Base-by-base conservation (phyloP, 192 early-diverging fungal species). In the Pilaira anomala region DNA sequence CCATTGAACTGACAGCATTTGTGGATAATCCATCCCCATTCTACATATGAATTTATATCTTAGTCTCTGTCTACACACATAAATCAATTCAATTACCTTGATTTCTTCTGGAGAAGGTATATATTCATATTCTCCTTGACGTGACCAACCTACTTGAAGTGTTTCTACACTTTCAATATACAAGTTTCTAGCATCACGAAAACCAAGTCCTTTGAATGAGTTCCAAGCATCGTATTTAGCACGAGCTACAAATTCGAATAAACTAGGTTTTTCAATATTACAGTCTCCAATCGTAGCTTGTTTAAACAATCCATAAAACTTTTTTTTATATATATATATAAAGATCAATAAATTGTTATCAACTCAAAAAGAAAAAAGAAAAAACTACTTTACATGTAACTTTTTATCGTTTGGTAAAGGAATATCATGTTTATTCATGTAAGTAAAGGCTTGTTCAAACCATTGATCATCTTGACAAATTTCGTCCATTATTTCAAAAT, bases 271-370 rank as follows among this genome's bases (percentile, higher is more conserved):
- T 7, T 71, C 48, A 1, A 44, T 75, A 53, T 59, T 63, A 28
- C 77, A 79, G 28, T 67, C 65, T 3, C 80, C 80, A 33, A 72
- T 48, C 13, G 75, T 79, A 13, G 72, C 75, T 65, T 81, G 80
- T 52, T 81, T 81, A 59, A 77, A 81, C 9, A 79, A 36, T 9
- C 68, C 78, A 71, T 81, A 81, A 41, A 81, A 66, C 77, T 80
- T 53, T 18, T 8, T 30, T 1, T 1, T 24, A n/a, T 46, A 60
- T 24, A 7, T 11, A 11, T 16, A 29, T 44, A 29, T 56, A 18
- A 14, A 16, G 9, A 16, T 19, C 44, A 18, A 46, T 13, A 16
- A 19, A 46, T n/a, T n/a, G n/a, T n/a, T n/a, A n/a, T n/a, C n/a
- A n/a, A n/a, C n/a, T 12, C 11, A 7, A 22, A 14, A 3, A 49